Evolutionary conservation across 805 yeast genomes (phyloP).

Genomic region (Candida dendrica): DNA sequence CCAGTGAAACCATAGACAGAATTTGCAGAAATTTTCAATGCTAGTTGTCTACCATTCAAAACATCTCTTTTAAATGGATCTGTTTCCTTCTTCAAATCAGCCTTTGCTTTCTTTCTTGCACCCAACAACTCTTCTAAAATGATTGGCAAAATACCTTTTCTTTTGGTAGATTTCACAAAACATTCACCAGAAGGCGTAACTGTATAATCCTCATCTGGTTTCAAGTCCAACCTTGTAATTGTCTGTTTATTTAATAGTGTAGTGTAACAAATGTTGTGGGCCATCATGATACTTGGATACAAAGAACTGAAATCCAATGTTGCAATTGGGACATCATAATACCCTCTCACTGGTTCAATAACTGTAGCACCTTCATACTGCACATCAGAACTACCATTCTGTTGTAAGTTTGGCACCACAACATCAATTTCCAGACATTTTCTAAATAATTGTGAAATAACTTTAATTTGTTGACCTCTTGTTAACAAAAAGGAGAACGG

Average conservation of each 20-base stretch:
- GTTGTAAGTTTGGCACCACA: slow-evolving; percentile 83
- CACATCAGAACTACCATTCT: slow-evolving; percentile 75
- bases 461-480: slow-evolving; percentile 97
- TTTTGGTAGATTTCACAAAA: slow-evolving; percentile 61
- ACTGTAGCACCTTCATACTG: slow-evolving; percentile 98
- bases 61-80: slow-evolving; percentile 94
- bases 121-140: slow-evolving; percentile 80
- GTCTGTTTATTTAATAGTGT: slow-evolving; percentile 69
- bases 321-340: slow-evolving; percentile 94
- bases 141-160: slow-evolving; percentile 88
- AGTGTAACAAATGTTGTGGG: slow-evolving; percentile 94
- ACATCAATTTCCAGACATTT: slow-evolving; percentile 83
- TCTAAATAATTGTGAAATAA: slow-evolving; percentile 88
- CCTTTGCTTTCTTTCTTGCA: slow-evolving; percentile 91
- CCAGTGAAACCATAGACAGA: slow-evolving; percentile 99
- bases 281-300: slow-evolving; percentile 99
- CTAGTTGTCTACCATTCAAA: slow-evolving; percentile 93
- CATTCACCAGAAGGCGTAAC: slow-evolving; percentile 88
- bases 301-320: slow-evolving; percentile 95
- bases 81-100: slow-evolving; percentile 82
- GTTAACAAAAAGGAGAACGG: slow-evolving; percentile 85
- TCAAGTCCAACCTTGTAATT: slow-evolving; percentile 54
- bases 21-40: slow-evolving; percentile 92
- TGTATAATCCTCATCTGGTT: slow-evolving; percentile 72
- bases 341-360: slow-evolving; percentile 93